phyloP scores from a whole-genome alignment of 345 rosid species.

The Euphorbia lathyris region DNA sequence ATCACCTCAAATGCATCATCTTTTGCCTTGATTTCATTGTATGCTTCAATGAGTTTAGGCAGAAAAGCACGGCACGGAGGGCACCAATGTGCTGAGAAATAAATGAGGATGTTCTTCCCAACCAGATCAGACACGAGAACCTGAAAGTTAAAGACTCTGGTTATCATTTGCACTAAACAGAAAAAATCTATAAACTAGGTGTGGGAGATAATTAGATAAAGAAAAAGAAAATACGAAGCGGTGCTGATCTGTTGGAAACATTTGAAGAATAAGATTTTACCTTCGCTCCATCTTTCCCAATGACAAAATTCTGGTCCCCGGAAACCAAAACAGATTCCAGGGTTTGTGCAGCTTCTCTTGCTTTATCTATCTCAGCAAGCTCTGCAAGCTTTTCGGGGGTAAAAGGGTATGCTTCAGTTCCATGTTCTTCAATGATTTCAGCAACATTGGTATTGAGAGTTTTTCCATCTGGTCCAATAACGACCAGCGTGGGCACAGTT shows the following conservation, averaged over 20 bases:
- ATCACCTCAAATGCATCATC: constrained; percentile 38
- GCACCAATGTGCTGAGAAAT: constrained; percentile 49
- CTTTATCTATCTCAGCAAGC: constrained; percentile 31
- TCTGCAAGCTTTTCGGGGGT: constrained; percentile 33
- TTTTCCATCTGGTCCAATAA: constrained; percentile 38
- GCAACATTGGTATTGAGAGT: constrained; percentile 32
- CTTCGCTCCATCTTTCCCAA: constrained; percentile 31
- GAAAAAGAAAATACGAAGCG: not conserved
- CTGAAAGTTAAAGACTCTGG: constrained; percentile 13
- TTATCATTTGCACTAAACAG: not conserved
- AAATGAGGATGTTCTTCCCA: constrained; percentile 43
- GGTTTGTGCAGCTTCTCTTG: constrained; percentile 34
- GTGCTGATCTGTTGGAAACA: not conserved
- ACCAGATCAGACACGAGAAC: constrained; percentile 35
- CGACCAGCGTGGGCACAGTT: constrained; percentile 36
- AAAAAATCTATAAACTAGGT: not conserved
- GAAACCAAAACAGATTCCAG: constrained; percentile 35
- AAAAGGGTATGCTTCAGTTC: constrained; percentile 42
- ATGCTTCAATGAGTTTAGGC: constrained; percentile 35
- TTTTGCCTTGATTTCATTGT: constrained; percentile 29
- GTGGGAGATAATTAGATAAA: not conserved
- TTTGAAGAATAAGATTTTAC: constrained; percentile 17
- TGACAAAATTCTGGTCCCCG: constrained; percentile 31
- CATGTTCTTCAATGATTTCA: constrained; percentile 32
- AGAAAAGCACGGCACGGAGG: constrained; percentile 44